Base-by-base conservation (phyloP, 768 basidiomycete species). In the Guyanaporus albipodus region DNA sequence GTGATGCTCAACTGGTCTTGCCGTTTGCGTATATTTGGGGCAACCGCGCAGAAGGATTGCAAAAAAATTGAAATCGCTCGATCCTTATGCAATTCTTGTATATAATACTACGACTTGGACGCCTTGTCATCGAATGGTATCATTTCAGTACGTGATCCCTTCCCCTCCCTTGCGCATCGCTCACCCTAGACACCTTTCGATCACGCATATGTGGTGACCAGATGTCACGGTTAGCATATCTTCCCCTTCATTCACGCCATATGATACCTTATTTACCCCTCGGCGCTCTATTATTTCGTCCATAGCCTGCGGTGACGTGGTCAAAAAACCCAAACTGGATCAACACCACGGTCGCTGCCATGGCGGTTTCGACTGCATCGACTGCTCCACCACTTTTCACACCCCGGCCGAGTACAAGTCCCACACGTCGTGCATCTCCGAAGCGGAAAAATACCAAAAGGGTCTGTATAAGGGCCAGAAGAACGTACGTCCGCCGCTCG, bases 401-500 rank as follows among this genome's bases (percentile, higher is more conserved):
- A 75, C 77, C 7, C 87, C 89, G 3, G 73, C 73, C 8, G 81
- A 91, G 49, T 95, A 82, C 73, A 91, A 90, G 67, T 70, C 68
- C 0, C 88, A 96, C 62, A 93, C 87, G 9, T 72, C 78, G 24
- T 96, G 93, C 64, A 82, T 96, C 35, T 82, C 77, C 50, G 93
- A 96, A 67, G 93, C 89, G 3, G 89, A 96, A 67, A 96, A 95
- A 64, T 95, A 96, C 60, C 81, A 96, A 71, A 91, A 91, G 67
- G 70, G 75, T 41, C 62, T 93, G 47, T 94, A 92, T 64, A 91
- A 87, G 59, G 91, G 88, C 8, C 77, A 80, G 1, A 88, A 86
- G 71, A 74, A 49, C 11, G 69, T 66, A 44, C 35, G 57, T 46
- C 18, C 15, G n/a, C 5, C 19, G n/a, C 9, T 19, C 6, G 19